Base-by-base conservation (phyloP, 2,329 filamentous ascomycete species). In the Cladosporium oxysporum region DNA sequence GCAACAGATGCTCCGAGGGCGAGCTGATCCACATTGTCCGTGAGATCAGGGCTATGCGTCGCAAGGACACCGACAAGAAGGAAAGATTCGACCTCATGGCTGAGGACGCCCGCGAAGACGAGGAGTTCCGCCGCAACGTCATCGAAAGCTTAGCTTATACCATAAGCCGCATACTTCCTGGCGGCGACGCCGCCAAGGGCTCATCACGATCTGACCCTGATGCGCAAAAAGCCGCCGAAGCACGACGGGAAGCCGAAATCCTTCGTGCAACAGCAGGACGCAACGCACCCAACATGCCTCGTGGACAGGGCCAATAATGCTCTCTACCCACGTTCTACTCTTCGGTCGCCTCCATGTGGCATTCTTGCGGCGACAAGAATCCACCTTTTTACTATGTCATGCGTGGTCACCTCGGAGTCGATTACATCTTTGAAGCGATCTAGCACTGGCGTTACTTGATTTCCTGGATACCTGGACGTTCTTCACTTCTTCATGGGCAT, bases 1-100 rank as follows among this genome's bases (percentile, higher is more conserved):
- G 95, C 69, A 92, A 85, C 70, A 87, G 88, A 72, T 93, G 91
- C 71, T 88, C 94, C 0, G 95, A 99, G 78, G 91, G 95, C 69
- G 94, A 97, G 6, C 84, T 98, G 68, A 85, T 96, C 18, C 93
- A 66, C 82, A 92, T 97, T 69, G 90, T 95, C 80, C 89, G 93
- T 72, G 95, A 98, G 81, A 95, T 99, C 75, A 91, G 91, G 74
- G 87, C 88, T 68, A 87, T 94, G 74, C 90, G 94, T 73, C 89
- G 95, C 61, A 85, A 88, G 73, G 93, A 96, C 79, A 87, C 96
- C 84, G 84, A 85, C 77, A 97, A 97, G 81, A 89, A 94, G 21
- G 90, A 96, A 73, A 89, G 91, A 66, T 93, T 93, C 79, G 85
- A 87, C 50, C 83, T 95, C 16, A 89, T 93, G 77, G 92, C 91